phyloP scores from a whole-genome alignment of 2,329 filamentous ascomycete species.

The Trichophyton benhamiae region DNA sequence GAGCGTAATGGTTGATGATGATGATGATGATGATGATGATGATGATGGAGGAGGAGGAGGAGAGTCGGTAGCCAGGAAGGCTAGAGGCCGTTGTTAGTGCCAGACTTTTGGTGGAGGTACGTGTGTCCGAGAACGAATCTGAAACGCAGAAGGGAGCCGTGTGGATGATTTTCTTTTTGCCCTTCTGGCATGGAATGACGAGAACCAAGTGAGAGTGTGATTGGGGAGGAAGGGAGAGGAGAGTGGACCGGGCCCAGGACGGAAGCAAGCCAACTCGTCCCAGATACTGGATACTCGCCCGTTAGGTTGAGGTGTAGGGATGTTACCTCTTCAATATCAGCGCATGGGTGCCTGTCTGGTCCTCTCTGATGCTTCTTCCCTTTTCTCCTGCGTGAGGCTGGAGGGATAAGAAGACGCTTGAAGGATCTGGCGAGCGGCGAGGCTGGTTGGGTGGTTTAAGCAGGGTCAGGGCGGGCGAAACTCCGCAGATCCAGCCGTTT shows the following conservation, averaged over 20 bases:
- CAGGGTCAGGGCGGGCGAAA: background rate
- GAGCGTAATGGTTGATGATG: background rate
- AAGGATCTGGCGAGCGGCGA: background rate
- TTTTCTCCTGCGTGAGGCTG: background rate
- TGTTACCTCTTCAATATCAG: background rate
- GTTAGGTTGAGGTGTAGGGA: background rate
- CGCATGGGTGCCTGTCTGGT: background rate
- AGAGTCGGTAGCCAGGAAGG: background rate
- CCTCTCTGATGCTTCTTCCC: background rate
- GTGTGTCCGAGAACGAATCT: slow-evolving; percentile 1
- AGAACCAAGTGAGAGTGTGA: too few relatives aligned
- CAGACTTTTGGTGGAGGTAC: background rate
- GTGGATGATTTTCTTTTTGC: background rate
- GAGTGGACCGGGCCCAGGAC: background rate
- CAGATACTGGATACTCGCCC: background rate
- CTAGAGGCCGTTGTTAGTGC: background rate
- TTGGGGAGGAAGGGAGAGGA: background rate
- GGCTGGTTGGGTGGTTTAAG: background rate
- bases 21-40: background rate
- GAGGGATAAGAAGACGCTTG: background rate
- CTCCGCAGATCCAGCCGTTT: background rate
- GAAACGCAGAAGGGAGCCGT: background rate
- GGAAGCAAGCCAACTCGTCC: slow-evolving; percentile 3
- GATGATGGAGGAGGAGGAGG: background rate
- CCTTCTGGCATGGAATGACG: background rate